These are phyloP conservation scores for Cystofilobasidium ferigula DNA, from an alignment of 768 basidiomycete species.

Conservation along the genomic window DNA sequence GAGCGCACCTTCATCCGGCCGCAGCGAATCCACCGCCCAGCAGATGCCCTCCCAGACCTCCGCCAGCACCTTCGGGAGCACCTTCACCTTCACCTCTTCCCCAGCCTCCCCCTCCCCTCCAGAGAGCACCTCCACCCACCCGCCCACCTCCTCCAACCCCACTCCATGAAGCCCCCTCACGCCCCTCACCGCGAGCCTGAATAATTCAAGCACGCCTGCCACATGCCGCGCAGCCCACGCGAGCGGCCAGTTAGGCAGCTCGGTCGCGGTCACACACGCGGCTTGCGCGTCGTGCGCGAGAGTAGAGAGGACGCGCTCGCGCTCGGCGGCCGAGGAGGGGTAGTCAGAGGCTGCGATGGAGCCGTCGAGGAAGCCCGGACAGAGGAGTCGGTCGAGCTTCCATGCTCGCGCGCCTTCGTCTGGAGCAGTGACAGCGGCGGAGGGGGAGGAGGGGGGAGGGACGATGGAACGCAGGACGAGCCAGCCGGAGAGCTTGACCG, in stretches of 20 bases:
- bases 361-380: constrained; percentile 13
- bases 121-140: too few relatives aligned
- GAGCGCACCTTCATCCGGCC: too few relatives aligned
- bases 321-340: constrained; percentile 5
- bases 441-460: not conserved
- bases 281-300: not conserved
- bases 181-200: constrained; percentile 8
- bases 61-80: not conserved
- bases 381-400: constrained; percentile 21
- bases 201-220: constrained; percentile 7
- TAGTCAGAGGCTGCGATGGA: constrained; percentile 13
- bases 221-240: constrained; percentile 11
- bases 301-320: constrained; percentile 2
- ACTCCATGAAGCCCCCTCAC: constrained; percentile 12
- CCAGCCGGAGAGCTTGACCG: constrained; percentile 21
- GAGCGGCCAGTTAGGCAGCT: constrained; percentile 17
- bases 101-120: too few relatives aligned
- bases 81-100: not conserved
- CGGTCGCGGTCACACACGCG: not conserved
- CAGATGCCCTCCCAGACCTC: not conserved
- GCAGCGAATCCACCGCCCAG: constrained; percentile 3
- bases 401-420: not conserved
- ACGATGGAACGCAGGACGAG: constrained; percentile 6
- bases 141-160: not conserved
- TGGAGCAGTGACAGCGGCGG: not conserved